A percentile compares a stretch with the other conserved stretches of the same genome.
Conservation (phyloP, 2,329 filamentous ascomycete genomes). For the Alternaria brassicicola region DNA sequence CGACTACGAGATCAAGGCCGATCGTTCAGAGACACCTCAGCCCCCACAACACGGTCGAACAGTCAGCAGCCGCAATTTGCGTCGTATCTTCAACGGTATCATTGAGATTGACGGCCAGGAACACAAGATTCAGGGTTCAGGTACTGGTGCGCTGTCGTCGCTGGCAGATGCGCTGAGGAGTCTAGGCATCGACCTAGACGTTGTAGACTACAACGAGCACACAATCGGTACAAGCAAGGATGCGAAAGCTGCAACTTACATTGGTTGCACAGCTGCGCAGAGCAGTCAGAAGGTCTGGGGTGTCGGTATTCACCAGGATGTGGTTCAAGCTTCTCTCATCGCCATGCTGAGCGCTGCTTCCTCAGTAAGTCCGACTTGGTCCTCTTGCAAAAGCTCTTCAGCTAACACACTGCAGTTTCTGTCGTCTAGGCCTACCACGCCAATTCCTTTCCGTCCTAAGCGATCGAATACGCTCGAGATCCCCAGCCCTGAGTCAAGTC, state of each 20-base stretch:
- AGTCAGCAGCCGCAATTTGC: constrained; percentile 76
- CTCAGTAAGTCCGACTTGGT: constrained; percentile 65
- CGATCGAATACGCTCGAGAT: constrained; percentile 57
- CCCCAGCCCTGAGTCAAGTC: constrained; percentile 36
- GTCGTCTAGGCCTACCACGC: constrained; percentile 71
- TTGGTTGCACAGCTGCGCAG: constrained; percentile 77
- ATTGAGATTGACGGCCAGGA: constrained; percentile 82
- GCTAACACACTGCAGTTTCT: constrained; percentile 65
- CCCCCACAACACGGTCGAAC: constrained; percentile 72
- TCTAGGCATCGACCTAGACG: constrained; percentile 85
- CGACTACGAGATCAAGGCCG: constrained; percentile 89
- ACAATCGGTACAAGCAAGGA: constrained; percentile 80
- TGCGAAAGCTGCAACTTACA: constrained; percentile 94
- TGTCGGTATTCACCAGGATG: constrained; percentile 89
- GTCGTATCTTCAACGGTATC: constrained; percentile 83
- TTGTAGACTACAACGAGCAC: constrained; percentile 95
- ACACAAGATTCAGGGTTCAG: constrained; percentile 76
- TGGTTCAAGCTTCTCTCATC: constrained; percentile 86
- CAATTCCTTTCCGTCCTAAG: constrained; percentile 66
- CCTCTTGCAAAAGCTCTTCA: neutral
- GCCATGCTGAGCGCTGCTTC: constrained; percentile 84
- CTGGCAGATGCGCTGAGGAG: constrained; percentile 79
- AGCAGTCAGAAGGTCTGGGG: constrained; percentile 81
- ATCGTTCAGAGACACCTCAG: constrained; percentile 77
- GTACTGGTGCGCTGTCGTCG: constrained; percentile 89